phyloP scores from a whole-genome alignment of 1,139 yeast genomes.

The Blastobotrys proliferans region DNA sequence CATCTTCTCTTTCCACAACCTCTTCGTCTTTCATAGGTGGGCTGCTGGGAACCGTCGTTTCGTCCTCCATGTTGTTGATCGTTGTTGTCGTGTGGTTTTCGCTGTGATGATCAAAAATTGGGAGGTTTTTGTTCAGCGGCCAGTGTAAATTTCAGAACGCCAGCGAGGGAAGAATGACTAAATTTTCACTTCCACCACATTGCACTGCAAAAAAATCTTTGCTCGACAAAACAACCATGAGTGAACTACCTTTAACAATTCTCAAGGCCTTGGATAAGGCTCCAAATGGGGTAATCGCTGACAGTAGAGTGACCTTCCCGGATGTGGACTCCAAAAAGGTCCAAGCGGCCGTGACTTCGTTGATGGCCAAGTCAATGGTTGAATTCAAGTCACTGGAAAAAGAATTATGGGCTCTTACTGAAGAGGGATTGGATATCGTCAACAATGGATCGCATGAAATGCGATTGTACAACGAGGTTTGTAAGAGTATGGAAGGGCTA shows the following conservation, averaged over 20 bases:
- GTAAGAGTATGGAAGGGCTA: constrained; percentile 70
- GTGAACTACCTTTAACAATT: constrained; percentile 32
- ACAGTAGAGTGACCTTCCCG: constrained; percentile 59
- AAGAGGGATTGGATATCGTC: constrained; percentile 79
- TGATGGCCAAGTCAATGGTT: constrained; percentile 81
- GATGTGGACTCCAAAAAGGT: constrained; percentile 49
- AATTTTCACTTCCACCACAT: constrained; percentile 1
- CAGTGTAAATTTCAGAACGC: no score
- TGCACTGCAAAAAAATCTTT: background rate
- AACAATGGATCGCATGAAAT: constrained; percentile 85
- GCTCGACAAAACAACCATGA: background rate
- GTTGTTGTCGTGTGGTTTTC: background rate
- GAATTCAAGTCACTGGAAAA: constrained; percentile 67
- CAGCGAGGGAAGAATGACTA: constrained; percentile 6
- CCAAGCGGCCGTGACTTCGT: constrained; percentile 78
- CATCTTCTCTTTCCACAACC: background rate
- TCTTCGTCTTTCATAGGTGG: background rate
- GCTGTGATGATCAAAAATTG: no score
- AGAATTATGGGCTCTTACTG: constrained; percentile 71
- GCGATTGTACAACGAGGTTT: constrained; percentile 71
- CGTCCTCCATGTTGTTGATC: background rate
- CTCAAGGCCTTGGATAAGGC: constrained; percentile 58
- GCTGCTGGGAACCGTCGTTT: background rate
- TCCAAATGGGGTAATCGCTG: constrained; percentile 51
- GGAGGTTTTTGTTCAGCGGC: no score